A percentile compares a stretch with the other conserved stretches of the same genome.
Evolutionary conservation across 2,329 filamentous ascomycete genomes (phyloP).

Genomic region (Myriangium duriaei): DNA sequence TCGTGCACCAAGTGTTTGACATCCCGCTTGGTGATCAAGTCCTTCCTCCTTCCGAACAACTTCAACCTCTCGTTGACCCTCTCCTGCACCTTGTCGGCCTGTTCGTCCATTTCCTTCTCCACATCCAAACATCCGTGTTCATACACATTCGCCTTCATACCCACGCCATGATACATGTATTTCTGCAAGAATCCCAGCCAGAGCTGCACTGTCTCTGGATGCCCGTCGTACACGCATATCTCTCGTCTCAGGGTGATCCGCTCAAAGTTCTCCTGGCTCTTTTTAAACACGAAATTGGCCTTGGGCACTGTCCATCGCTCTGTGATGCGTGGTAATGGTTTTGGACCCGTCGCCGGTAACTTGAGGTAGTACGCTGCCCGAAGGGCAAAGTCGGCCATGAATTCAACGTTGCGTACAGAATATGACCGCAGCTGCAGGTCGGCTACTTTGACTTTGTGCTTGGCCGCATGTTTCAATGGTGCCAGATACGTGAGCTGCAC

Average conservation of each 20-base stretch:
- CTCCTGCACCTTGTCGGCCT: slow-evolving; percentile 19
- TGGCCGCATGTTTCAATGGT: slow-evolving; percentile 62
- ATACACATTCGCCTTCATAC: slow-evolving; percentile 98
- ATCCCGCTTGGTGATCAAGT: slow-evolving; percentile 13
- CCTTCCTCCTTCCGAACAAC: slow-evolving; percentile 18
- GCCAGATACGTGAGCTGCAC: slow-evolving; percentile 79
- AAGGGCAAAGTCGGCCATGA: slow-evolving; percentile 88
- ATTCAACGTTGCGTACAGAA: slow-evolving; percentile 77
- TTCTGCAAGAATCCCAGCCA: slow-evolving; percentile 91
- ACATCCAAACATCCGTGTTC: slow-evolving; percentile 53
- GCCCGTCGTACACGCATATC: slow-evolving; percentile 85
- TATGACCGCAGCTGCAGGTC: slow-evolving; percentile 90
- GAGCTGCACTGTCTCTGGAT: slow-evolving; percentile 75
- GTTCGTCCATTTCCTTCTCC: slow-evolving; percentile 22
- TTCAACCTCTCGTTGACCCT: slow-evolving; percentile 19
- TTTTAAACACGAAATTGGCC: slow-evolving; percentile 89
- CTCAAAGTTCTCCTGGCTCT: slow-evolving; percentile 96
- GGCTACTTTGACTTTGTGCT: slow-evolving; percentile 71
- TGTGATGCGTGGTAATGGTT: slow-evolving; percentile 72
- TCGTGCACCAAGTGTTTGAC: slow-evolving; percentile 10
- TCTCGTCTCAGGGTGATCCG: slow-evolving; percentile 72
- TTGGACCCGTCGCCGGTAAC: slow-evolving; percentile 71
- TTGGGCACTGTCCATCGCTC: slow-evolving; percentile 92
- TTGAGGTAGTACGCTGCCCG: slow-evolving; percentile 89
- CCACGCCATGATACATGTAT: slow-evolving; percentile 88